Percentiles rank a stretch among this genome's conserved stretches.
phyloP scores from a whole-genome alignment of 2,329 filamentous ascomycete species.

The Curvularia eragrostidis region DNA sequence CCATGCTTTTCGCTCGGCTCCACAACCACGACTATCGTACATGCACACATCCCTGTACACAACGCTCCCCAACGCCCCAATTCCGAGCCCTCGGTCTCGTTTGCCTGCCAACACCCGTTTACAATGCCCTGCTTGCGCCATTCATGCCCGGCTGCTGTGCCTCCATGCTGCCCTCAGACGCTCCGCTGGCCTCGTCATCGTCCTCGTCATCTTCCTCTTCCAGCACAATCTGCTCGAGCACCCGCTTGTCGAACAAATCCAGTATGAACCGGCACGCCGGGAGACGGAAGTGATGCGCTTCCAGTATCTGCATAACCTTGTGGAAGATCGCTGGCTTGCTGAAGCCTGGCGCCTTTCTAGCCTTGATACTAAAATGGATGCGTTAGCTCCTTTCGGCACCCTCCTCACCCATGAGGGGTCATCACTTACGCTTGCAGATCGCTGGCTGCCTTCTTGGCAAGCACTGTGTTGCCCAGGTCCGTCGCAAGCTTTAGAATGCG shows the following conservation, averaged over 20 bases:
- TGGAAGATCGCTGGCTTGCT: conserved; percentile 79
- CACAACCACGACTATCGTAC: conserved; percentile 16
- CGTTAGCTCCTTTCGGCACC: conserved; percentile 21
- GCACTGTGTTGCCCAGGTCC: conserved; percentile 90
- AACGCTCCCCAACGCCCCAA: conserved; percentile 27
- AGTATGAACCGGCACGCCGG: conserved; percentile 88
- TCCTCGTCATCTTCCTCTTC: conserved; percentile 62
- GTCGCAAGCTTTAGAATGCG: conserved; percentile 84
- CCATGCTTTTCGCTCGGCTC: conserved; percentile 21
- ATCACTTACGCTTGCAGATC: conserved; percentile 70
- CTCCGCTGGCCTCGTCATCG: conserved; percentile 44
- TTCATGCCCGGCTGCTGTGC: conserved; percentile 25
- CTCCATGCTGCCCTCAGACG: conserved; percentile 45
- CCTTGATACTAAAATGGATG: conserved; percentile 66
- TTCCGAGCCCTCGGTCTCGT: conserved; percentile 12
- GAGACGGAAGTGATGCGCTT: conserved; percentile 87
- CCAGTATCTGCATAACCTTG: conserved; percentile 82
- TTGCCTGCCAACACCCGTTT: conserved; percentile 17
- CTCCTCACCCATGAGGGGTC: not conserved
- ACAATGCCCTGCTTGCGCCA: conserved; percentile 23
- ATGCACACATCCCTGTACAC: conserved; percentile 6
- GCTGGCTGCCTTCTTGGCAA: conserved; percentile 83
- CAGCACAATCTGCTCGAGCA: conserved; percentile 83
- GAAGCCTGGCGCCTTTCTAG: conserved; percentile 77
- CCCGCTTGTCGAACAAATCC: conserved; percentile 90